phyloP scores from a whole-genome alignment of 768 basidiomycete genomes.

The Suillus spraguei region DNA sequence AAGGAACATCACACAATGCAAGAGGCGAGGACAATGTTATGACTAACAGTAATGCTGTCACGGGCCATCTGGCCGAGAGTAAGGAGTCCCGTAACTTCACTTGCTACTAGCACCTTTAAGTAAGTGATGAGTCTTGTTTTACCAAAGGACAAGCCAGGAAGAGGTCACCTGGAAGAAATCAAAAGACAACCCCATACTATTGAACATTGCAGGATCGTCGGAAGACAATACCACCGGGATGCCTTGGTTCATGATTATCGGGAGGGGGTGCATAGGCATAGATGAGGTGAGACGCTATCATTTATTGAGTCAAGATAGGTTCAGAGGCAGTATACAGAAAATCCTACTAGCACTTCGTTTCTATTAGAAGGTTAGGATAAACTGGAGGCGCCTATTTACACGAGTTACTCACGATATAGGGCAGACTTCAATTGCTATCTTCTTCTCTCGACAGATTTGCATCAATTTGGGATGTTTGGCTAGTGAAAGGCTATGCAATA shows the following conservation, averaged over 20 bases:
- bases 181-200: slow-evolving; percentile 72
- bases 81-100: slow-evolving; percentile 63
- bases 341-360: slow-evolving; percentile 66
- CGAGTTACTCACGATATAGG: slow-evolving; percentile 45
- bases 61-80: slow-evolving; percentile 61
- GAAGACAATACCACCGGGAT: slow-evolving; percentile 69
- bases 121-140: not conserved
- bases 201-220: slow-evolving; percentile 75
- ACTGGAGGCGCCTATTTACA: not conserved
- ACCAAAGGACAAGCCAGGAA: slow-evolving; percentile 5
- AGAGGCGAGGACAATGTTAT: not conserved
- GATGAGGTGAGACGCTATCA: slow-evolving; percentile 68
- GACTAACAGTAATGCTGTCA: slow-evolving; percentile 58
- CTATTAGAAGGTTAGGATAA: slow-evolving; percentile 34
- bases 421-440: slow-evolving; percentile 48
- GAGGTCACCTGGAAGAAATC: slow-evolving; percentile 69
- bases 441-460: slow-evolving; percentile 41
- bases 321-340: not conserved
- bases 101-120: slow-evolving; percentile 57
- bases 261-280: slow-evolving; percentile 76
- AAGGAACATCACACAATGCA: slow-evolving; percentile 10
- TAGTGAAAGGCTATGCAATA: slow-evolving; percentile 40
- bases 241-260: slow-evolving; percentile 66
- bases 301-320: slow-evolving; percentile 1
- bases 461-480: slow-evolving; percentile 50